These are phyloP conservation scores for Podila epigama DNA, from an alignment of 192 early-diverging fungal species.

Conservation along the genomic window DNA sequence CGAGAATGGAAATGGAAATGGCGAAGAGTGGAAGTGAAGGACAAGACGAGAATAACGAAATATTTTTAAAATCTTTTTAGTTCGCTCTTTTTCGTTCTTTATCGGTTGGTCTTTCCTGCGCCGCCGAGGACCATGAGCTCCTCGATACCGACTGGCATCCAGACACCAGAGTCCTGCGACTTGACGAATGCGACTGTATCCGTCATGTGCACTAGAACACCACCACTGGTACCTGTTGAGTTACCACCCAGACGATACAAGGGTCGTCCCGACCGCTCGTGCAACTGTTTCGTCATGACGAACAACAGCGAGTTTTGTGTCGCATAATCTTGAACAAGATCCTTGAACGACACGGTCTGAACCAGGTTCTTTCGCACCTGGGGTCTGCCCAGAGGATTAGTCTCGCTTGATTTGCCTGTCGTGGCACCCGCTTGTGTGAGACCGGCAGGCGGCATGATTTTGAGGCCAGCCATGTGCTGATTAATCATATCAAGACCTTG, in stretches of 20 bases:
- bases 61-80: too few relatives aligned
- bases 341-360: slow-evolving; percentile 57
- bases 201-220: slow-evolving; percentile 65
- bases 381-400: slow-evolving; percentile 31
- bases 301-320: slow-evolving; percentile 61
- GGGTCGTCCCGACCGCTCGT: slow-evolving; percentile 61
- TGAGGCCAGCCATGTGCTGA: slow-evolving; percentile 42
- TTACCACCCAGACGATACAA: slow-evolving; percentile 63
- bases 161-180: slow-evolving; percentile 52
- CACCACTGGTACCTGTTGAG: slow-evolving; percentile 49
- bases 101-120: slow-evolving; percentile 8
- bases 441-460: slow-evolving; percentile 29
- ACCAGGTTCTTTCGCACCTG: slow-evolving; percentile 40
- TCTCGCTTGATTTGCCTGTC: slow-evolving; percentile 1
- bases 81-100: neutral
- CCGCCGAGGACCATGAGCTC: slow-evolving; percentile 54
- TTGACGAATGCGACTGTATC: slow-evolving; percentile 69
- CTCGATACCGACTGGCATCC: slow-evolving; percentile 65
- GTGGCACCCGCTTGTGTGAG: slow-evolving; percentile 15
- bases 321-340: slow-evolving; percentile 65
- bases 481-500: slow-evolving; percentile 81
- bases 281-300: slow-evolving; percentile 57
- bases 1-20: too few relatives aligned
- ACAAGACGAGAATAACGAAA: too few relatives aligned
- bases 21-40: too few relatives aligned